Conservation (phyloP, 306 rosid genomes). For the Urtica urens region DNA sequence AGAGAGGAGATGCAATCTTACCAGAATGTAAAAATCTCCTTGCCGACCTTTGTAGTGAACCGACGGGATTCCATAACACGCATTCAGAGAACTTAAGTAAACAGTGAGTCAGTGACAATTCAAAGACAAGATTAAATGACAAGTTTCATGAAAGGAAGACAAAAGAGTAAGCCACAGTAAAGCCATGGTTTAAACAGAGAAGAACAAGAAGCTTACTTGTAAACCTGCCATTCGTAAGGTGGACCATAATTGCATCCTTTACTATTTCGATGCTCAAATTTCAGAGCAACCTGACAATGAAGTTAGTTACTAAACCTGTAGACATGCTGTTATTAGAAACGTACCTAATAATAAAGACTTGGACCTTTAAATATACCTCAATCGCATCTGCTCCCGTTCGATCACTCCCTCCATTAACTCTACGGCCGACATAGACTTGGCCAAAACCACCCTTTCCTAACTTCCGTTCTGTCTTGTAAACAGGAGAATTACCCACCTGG, state of each 20-base stretch:
- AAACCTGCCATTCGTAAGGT: conserved; percentile 95
- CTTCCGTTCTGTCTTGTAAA: conserved; percentile 76
- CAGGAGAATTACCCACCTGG: conserved; percentile 84
- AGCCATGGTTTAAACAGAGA: background rate
- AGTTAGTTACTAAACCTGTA: conserved; percentile 16
- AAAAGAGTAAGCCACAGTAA: background rate
- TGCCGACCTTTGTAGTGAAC: conserved; percentile 93
- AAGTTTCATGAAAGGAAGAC: conserved; percentile 1
- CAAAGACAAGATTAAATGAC: conserved; percentile 16
- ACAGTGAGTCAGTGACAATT: conserved; percentile 3
- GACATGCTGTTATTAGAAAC: conserved; percentile 5
- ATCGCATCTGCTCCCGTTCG: conserved; percentile 70
- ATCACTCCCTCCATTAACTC: conserved; percentile 70
- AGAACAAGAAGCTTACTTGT: conserved; percentile 37
- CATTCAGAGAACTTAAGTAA: conserved; percentile 78
- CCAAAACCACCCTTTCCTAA: conserved; percentile 97
- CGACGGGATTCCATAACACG: conserved; percentile 85
- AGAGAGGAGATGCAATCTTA: conserved; percentile 28
- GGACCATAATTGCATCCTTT: conserved; percentile 95
- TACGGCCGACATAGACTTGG: conserved; percentile 90
- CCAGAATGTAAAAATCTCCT: conserved; percentile 94
- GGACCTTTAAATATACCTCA: conserved; percentile 45
- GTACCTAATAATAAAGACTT: conserved; percentile 11
- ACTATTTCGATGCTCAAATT: conserved; percentile 88
- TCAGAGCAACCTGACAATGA: conserved; percentile 80